Evolutionary conservation across 2,329 filamentous ascomycete genomes (phyloP).

Genomic region (Hypoxylon sp.): DNA sequence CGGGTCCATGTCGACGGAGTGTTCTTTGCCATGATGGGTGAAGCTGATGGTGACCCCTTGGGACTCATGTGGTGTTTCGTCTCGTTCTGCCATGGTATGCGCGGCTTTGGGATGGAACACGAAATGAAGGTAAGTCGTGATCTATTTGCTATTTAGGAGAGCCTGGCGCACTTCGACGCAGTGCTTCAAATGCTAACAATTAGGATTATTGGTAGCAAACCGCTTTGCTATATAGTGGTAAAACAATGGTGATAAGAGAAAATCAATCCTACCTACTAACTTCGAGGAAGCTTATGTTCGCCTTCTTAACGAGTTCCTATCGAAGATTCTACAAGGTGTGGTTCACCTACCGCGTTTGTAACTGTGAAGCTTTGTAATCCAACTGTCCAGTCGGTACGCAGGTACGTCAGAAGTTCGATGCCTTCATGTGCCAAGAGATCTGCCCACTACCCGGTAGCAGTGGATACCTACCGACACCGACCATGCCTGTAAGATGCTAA

Average conservation of each 20-base stretch:
- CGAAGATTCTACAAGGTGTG: slow-evolving; percentile 46
- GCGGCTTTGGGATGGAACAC: neutral
- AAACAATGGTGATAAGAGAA: neutral
- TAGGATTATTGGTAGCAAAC: neutral
- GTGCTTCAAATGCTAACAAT: neutral
- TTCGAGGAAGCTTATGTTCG: slow-evolving; percentile 2
- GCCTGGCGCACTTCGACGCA: neutral
- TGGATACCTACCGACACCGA: slow-evolving; percentile 19
- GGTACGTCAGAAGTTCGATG: slow-evolving; percentile 39
- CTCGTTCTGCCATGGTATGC: slow-evolving; percentile 39
- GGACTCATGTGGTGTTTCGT: slow-evolving; percentile 22
- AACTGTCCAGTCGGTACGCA: slow-evolving; percentile 32
- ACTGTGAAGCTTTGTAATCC: slow-evolving; percentile 58
- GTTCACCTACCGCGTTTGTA: slow-evolving; percentile 37
- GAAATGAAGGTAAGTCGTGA: slow-evolving; percentile 3
- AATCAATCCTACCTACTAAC: slow-evolving; percentile 16
- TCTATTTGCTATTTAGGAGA: neutral
- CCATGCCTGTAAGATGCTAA: neutral
- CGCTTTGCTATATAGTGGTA: neutral
- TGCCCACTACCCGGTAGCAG: neutral
- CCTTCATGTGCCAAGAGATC: slow-evolving; percentile 30
- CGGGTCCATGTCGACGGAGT: slow-evolving; percentile 59
- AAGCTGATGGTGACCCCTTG: slow-evolving; percentile 59
- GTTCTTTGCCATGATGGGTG: slow-evolving; percentile 60
- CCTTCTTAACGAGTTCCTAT: neutral